Base-by-base conservation (phyloP, 129 eudicot species). In the Flaveria linearis region DNA sequence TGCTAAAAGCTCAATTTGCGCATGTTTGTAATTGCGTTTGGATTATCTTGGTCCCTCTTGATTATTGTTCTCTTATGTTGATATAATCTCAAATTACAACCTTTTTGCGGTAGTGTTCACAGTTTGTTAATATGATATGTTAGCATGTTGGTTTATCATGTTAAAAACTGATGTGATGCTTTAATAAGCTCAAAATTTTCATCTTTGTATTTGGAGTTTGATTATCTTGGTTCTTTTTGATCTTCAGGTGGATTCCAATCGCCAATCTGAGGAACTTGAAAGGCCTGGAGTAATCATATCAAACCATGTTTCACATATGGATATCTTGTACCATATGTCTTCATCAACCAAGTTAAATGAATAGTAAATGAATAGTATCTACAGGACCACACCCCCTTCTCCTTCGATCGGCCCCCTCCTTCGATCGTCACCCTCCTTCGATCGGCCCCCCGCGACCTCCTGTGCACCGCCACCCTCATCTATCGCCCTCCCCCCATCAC, bases 281-380 rank as follows among this genome's bases (percentile, higher is more conserved):
- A 78, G 96, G 76, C 89, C 96, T 83, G 99, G 99, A 69, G 99
- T 78, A 15, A 82, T 94, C 18, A 51, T 94, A 78, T 94, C 99
- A 41, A 94, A 94, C 61, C 99, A 94, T 76, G 87, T 94, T 16
- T 94, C 99, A 7, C 89, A 94, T 86, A 23, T 94, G 83, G 99
- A 94, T 83, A 91, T 91, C 18, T 71, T 94, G 68, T 94, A 91
- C 80, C 97, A 94, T 74, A 89, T 87, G 92, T 91, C 93, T 57
- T 83, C 92, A 58, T 89, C 96, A 17, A n/a, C n/a, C n/a, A n/a
- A n/a, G n/a, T n/a, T n/a, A n/a, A n/a, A n/a, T n/a, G n/a, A n/a
- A n/a, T n/a, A n/a, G n/a, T n/a, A n/a, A n/a, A n/a, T n/a, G n/a
- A n/a, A n/a, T n/a, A n/a, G n/a, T n/a, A n/a, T n/a, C n/a, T n/a